phyloP scores from a whole-genome alignment of 371 early-diverging fungal species.

The Paraphysoderma sedebokerense region DNA sequence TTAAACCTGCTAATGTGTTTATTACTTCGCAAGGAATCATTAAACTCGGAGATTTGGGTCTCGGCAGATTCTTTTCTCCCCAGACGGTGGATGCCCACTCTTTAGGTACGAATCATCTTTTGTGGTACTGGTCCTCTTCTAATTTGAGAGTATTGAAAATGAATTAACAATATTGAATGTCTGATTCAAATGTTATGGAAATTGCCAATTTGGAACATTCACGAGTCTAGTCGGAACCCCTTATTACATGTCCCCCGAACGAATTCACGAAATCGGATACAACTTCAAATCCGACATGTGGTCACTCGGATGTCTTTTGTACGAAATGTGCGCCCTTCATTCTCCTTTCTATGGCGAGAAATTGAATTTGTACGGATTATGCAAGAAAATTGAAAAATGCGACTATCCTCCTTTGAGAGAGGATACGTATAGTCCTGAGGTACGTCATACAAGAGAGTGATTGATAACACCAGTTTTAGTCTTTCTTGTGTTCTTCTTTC shows the following conservation, averaged over 20 bases:
- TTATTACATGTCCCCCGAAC: constrained; percentile 6
- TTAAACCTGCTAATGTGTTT: constrained; percentile 9
- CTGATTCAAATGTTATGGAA: too few relatives aligned
- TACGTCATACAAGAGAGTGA: not conserved
- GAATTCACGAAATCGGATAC: constrained; percentile 7
- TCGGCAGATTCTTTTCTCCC: constrained; percentile 4
- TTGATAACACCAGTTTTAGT: not conserved
- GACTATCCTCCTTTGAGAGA: constrained; percentile 3
- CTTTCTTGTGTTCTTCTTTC: not conserved
- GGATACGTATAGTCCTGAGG: constrained; percentile 2
- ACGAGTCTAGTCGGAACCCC: constrained; percentile 6
- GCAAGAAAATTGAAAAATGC: constrained; percentile 4
- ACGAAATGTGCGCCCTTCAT: constrained; percentile 5
- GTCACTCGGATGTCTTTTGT: constrained; percentile 6
- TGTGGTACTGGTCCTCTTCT: too few relatives aligned
- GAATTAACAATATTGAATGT: too few relatives aligned
- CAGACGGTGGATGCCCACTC: constrained; percentile 5
- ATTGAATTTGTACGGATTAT: constrained; percentile 4
- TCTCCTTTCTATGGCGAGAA: constrained; percentile 6
- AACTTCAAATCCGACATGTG: constrained; percentile 5
- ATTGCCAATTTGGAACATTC: too few relatives aligned
- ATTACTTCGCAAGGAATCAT: constrained; percentile 3
- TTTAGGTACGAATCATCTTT: not conserved
- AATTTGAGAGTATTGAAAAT: not conserved
- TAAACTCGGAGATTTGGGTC: constrained; percentile 6